A percentile compares a stretch with the other conserved stretches of the same genome.
Evolutionary conservation across 2,329 filamentous ascomycete species (phyloP).

Genomic region (Trichophaea hybrida): DNA sequence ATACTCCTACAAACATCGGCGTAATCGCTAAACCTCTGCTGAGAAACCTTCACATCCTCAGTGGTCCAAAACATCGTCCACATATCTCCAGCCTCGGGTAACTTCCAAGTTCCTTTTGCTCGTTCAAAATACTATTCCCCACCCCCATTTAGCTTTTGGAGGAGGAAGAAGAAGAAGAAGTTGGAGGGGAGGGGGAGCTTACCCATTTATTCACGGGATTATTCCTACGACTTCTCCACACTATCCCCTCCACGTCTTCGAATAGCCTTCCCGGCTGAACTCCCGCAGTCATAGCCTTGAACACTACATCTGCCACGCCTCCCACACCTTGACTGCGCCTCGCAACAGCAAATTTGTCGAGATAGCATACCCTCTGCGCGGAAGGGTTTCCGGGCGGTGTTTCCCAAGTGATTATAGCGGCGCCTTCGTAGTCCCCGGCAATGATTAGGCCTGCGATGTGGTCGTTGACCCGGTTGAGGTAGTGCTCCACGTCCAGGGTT

Average conservation of each 20-base stretch:
- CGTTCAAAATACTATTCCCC: slow-evolving; percentile 68
- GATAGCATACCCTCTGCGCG: slow-evolving; percentile 61
- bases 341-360: slow-evolving; percentile 94
- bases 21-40: slow-evolving; percentile 37
- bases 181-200: neutral
- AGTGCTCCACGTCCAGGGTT: slow-evolving; percentile 68
- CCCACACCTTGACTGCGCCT: slow-evolving; percentile 77
- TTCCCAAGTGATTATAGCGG: slow-evolving; percentile 92
- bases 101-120: slow-evolving; percentile 65
- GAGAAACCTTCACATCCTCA: slow-evolving; percentile 43
- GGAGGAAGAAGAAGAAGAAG: too few species aligned
- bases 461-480: slow-evolving; percentile 63
- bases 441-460: slow-evolving; percentile 85
- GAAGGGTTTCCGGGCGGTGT: slow-evolving; percentile 40
- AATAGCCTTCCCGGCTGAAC: slow-evolving; percentile 53
- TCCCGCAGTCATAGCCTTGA: slow-evolving; percentile 82
- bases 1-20: slow-evolving; percentile 37
- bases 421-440: slow-evolving; percentile 90
- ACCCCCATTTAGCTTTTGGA: too few species aligned
- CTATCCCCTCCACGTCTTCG: slow-evolving; percentile 46
- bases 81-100: slow-evolving; percentile 50
- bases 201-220: slow-evolving; percentile 92
- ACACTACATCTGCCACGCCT: slow-evolving; percentile 88
- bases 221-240: slow-evolving; percentile 77
- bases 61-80: slow-evolving; percentile 99